phyloP scores from a whole-genome alignment of 2,329 filamentous ascomycete genomes.

The Pseudogymnoascus sp. region DNA sequence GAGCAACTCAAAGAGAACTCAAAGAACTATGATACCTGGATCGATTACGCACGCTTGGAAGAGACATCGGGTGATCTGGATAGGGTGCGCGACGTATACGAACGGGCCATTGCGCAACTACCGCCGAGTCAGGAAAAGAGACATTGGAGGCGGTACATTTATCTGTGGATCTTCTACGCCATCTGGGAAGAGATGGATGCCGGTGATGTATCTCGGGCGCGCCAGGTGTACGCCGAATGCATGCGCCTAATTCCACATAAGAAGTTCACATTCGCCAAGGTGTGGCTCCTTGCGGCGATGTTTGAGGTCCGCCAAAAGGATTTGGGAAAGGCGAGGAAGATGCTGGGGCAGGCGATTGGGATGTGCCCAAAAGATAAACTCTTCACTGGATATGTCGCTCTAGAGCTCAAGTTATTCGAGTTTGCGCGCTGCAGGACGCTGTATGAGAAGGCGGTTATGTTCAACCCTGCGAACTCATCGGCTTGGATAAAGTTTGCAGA shows the following conservation, averaged over 20 bases:
- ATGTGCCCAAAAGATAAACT: slow-evolving; percentile 95
- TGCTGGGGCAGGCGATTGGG: slow-evolving; percentile 80
- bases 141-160: slow-evolving; percentile 95
- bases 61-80: slow-evolving; percentile 77
- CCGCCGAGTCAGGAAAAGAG: slow-evolving; percentile 94
- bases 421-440: slow-evolving; percentile 84
- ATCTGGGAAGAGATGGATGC: slow-evolving; percentile 87
- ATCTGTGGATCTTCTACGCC: slow-evolving; percentile 96
- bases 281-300: slow-evolving; percentile 89
- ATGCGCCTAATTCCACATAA: slow-evolving; percentile 86
- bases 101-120: slow-evolving; percentile 89
- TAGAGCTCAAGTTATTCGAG: slow-evolving; percentile 90
- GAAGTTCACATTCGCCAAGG: slow-evolving; percentile 93
- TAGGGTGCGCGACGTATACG: slow-evolving; percentile 84
- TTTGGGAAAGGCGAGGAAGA: slow-evolving; percentile 73
- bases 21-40: slow-evolving; percentile 96
- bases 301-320: slow-evolving; percentile 87
- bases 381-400: slow-evolving; percentile 85
- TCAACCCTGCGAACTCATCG: slow-evolving; percentile 81
- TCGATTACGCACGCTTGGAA: slow-evolving; percentile 87
- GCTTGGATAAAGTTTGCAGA: slow-evolving; percentile 97
- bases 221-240: slow-evolving; percentile 86
- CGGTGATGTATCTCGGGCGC: slow-evolving; percentile 67
- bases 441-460: slow-evolving; percentile 90
- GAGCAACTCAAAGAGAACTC: slow-evolving; percentile 88